Evolutionary conservation across 371 early-diverging fungal species (phyloP).

Genomic region (Phascolomyces articulosus): DNA sequence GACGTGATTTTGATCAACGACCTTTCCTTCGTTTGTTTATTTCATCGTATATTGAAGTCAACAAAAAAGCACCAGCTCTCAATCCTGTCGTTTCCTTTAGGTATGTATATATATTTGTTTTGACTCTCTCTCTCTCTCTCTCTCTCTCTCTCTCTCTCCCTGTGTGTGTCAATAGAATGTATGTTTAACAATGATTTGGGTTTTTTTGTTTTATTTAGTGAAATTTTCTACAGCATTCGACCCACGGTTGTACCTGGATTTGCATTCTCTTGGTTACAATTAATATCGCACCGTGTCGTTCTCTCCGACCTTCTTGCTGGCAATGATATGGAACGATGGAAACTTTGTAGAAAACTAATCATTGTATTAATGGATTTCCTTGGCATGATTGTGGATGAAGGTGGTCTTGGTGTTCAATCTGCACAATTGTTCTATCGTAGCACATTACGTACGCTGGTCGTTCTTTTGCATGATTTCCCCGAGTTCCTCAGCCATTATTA

Average conservation of each 20-base stretch:
- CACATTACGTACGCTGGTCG: constrained; percentile 86
- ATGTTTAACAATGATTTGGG: too few species aligned
- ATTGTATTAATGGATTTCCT: constrained; percentile 84
- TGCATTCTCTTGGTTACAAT: constrained; percentile 93
- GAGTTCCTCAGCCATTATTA: constrained; percentile 94
- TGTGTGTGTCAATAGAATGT: too few species aligned
- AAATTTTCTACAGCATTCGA: constrained; percentile 83
- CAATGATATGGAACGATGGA: constrained; percentile 68
- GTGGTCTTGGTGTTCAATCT: constrained; percentile 63
- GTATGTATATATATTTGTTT: constrained; percentile 9
- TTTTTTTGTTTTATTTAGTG: constrained; percentile 40
- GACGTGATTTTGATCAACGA: constrained; percentile 83
- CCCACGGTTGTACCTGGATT: constrained; percentile 92
- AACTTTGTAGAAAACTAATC: constrained; percentile 79
- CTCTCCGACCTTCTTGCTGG: constrained; percentile 80
- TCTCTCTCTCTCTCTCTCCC: too few species aligned
- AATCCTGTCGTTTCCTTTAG: constrained; percentile 33
- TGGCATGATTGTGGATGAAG: constrained; percentile 77
- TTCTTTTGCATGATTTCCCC: constrained; percentile 95
- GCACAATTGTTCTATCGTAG: constrained; percentile 88
- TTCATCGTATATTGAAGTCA: constrained; percentile 82
- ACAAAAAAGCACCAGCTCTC: constrained; percentile 48
- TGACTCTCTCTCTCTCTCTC: neutral
- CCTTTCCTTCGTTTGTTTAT: constrained; percentile 92
- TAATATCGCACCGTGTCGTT: constrained; percentile 89